A percentile compares a stretch with the other conserved stretches of the same genome.
phyloP scores from a whole-genome alignment of 177 flowering plant genomes.

The Vitis hybrid region DNA sequence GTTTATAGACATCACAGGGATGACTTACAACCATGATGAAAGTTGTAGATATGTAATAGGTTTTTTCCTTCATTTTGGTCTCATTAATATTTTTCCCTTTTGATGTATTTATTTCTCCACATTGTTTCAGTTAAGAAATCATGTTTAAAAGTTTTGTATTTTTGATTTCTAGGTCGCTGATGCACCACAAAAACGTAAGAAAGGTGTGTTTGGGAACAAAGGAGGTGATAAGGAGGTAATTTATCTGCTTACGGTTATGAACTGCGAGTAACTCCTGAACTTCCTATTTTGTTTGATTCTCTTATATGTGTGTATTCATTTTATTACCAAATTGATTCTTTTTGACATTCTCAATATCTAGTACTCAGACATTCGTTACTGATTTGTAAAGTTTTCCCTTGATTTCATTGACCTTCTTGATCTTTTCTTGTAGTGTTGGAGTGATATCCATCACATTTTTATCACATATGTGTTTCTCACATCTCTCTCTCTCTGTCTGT shows the following conservation, averaged over 20 bases:
- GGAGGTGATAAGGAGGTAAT: conserved; percentile 98
- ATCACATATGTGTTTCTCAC: too few species aligned
- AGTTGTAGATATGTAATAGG: neutral
- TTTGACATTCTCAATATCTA: neutral
- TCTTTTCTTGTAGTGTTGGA: too few species aligned
- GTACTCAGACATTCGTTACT: neutral
- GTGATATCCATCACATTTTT: too few species aligned
- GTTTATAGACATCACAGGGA: neutral
- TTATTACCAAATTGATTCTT: neutral
- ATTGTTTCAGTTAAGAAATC: neutral
- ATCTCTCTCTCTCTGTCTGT: too few species aligned
- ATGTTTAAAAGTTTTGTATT: neutral
- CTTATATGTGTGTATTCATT: neutral
- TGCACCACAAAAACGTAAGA: conserved; percentile 78
- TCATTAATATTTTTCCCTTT: neutral
- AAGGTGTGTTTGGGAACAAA: conserved; percentile 84
- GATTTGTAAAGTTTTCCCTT: neutral
- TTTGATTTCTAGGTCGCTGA: conserved; percentile 70
- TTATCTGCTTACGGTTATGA: neutral
- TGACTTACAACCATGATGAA: neutral
- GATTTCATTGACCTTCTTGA: neutral
- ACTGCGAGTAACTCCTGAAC: neutral
- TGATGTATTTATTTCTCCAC: neutral
- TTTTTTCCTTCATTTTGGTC: neutral
- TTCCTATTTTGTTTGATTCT: neutral